A percentile compares a stretch with the other conserved stretches of the same genome.
phyloP scores from a whole-genome alignment of 164 flowering plant genomes.

The Magnolia officinalis region DNA sequence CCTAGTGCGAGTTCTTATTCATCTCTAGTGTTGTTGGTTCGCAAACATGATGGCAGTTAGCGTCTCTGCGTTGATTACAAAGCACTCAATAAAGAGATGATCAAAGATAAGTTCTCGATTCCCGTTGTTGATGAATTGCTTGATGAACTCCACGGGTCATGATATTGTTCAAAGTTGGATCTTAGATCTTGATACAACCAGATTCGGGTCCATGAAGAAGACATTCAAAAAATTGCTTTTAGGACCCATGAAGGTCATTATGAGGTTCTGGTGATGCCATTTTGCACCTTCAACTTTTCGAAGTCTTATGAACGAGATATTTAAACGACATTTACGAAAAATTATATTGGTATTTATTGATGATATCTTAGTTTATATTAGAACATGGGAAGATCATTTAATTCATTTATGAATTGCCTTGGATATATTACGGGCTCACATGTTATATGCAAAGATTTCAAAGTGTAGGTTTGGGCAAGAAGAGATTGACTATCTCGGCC shows the following conservation, averaged over 20 bases:
- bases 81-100: neutral
- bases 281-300: neutral
- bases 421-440: neutral
- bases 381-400: neutral
- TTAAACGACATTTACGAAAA: neutral
- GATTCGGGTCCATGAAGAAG: neutral
- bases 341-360: neutral
- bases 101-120: neutral
- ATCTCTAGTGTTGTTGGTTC: neutral
- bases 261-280: too few species aligned
- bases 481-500: neutral
- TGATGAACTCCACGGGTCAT: neutral
- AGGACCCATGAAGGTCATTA: too few species aligned
- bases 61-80: slow-evolving; percentile 5
- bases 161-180: neutral
- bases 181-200: neutral
- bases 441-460: neutral
- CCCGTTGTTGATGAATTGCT: neutral
- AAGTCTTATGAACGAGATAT: neutral
- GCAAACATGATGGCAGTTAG: neutral
- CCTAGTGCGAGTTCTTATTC: slow-evolving; percentile 2
- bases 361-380: neutral
- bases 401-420: neutral
- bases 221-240: too few species aligned
- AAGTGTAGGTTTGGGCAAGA: neutral